Evolutionary conservation across 2,329 filamentous ascomycete species (phyloP).

Genomic region (Lizonia empirigonia): DNA sequence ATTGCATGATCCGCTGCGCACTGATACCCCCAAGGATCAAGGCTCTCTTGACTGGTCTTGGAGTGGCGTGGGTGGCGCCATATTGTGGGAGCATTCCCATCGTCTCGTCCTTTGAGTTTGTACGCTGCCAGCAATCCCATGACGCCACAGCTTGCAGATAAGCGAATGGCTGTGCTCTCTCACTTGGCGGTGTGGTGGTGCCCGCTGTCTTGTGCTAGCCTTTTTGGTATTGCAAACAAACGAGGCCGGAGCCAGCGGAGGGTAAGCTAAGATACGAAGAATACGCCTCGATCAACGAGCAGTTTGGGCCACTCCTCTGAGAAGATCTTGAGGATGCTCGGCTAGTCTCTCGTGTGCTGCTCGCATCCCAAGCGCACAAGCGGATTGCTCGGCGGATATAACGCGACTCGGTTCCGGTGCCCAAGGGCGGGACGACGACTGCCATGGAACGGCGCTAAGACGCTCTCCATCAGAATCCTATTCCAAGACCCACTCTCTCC

Average conservation of each 20-base stretch:
- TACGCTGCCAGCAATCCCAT: slow-evolving; percentile 20
- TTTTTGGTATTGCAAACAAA: slow-evolving; percentile 22
- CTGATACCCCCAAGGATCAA: slow-evolving; percentile 26
- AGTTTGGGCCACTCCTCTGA: neutral
- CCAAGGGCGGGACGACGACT: slow-evolving; percentile 30
- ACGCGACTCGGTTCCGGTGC: slow-evolving; percentile 32
- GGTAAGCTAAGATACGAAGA: slow-evolving; percentile 10
- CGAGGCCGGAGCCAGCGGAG: slow-evolving; percentile 18
- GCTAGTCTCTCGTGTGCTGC: slow-evolving; percentile 1
- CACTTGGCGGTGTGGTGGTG: slow-evolving; percentile 39
- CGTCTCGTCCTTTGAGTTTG: slow-evolving; percentile 15
- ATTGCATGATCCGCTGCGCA: slow-evolving; percentile 27
- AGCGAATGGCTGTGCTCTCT: slow-evolving; percentile 36
- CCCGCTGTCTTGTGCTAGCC: slow-evolving; percentile 24
- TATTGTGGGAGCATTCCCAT: slow-evolving; percentile 18
- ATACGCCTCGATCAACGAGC: neutral
- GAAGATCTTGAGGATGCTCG: neutral
- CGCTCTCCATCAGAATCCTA: slow-evolving; percentile 37
- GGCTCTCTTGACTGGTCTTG: slow-evolving; percentile 27
- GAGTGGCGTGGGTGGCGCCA: slow-evolving; percentile 43
- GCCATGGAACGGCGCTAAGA: slow-evolving; percentile 37
- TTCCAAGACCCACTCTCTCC: slow-evolving; percentile 38
- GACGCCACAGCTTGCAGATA: slow-evolving; percentile 43
- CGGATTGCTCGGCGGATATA: slow-evolving; percentile 38
- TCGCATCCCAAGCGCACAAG: slow-evolving; percentile 22